Conservation (phyloP, 345 rosid species). For the Gossypioides kirkii region DNA sequence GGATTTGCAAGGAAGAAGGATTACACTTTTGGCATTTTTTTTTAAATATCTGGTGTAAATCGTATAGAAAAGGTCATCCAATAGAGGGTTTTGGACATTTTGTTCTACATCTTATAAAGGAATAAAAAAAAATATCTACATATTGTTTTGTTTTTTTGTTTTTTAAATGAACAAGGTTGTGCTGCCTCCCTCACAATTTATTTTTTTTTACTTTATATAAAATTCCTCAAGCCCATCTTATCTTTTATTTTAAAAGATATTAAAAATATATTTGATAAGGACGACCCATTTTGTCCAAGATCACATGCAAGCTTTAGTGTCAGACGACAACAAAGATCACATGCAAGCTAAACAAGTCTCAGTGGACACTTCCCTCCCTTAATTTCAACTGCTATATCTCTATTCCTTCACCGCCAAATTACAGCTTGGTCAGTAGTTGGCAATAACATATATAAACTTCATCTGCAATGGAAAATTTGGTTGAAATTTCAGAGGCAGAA, state of each 20-base stretch:
- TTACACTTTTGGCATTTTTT: neutral
- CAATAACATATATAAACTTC: neutral
- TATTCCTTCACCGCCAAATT: neutral
- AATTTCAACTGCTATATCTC: neutral
- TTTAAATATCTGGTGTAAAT: neutral
- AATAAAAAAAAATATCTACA: neutral
- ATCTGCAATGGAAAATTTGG: conserved; percentile 25
- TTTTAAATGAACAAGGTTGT: no score
- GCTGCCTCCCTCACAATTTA: no score
- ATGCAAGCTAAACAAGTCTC: neutral
- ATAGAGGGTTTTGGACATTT: neutral
- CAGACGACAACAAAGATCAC: neutral
- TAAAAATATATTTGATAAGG: neutral
- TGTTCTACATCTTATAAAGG: neutral
- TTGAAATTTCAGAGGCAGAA: conserved; percentile 36
- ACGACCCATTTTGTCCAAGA: neutral
- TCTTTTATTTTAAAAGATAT: no score
- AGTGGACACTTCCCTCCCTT: neutral
- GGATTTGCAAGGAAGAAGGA: neutral
- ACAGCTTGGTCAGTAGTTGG: neutral
- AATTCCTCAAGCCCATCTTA: no score
- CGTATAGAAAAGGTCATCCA: neutral
- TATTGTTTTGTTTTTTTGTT: neutral
- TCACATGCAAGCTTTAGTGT: neutral
- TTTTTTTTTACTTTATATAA: neutral